A percentile compares a stretch with the other conserved stretches of the same genome.
These are phyloP conservation scores for Taiozyma onychis DNA, from an alignment of 1,139 yeast species.

Conservation along the genomic window DNA sequence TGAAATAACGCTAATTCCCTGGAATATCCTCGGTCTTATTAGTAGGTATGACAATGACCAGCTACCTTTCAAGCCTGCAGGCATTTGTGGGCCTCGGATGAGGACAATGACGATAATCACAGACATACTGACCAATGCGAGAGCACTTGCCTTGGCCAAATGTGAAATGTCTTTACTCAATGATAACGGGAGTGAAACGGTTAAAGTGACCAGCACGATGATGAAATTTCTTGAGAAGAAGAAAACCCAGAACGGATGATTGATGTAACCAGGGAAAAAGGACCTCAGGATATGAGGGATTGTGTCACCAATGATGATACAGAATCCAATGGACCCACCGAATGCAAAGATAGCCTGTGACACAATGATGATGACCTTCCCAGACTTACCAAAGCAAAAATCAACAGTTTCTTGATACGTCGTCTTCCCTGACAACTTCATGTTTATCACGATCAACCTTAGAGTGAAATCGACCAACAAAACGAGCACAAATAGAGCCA, in stretches of 20 bases:
- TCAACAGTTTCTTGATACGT: constrained; percentile 86
- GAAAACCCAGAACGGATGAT: constrained; percentile 39
- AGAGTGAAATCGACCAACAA: constrained; percentile 84
- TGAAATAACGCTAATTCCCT: constrained; percentile 86
- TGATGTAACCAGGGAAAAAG: constrained; percentile 47
- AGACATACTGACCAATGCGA: constrained; percentile 82
- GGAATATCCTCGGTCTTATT: constrained; percentile 64
- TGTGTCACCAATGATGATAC: constrained; percentile 92
- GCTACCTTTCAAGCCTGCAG: constrained; percentile 40
- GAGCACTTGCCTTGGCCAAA: constrained; percentile 80
- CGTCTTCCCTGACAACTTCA: constrained; percentile 67
- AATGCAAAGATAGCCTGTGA: constrained; percentile 88
- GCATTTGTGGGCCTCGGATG: constrained; percentile 63
- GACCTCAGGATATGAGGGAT: constrained; percentile 83
- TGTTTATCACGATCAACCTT: constrained; percentile 73
- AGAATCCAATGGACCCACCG: constrained; percentile 93
- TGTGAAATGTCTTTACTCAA: constrained; percentile 77
- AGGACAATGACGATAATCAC: constrained; percentile 72
- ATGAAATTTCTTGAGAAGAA: constrained; percentile 61
- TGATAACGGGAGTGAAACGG: constrained; percentile 79
- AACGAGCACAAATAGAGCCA: constrained; percentile 57
- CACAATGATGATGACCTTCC: constrained; percentile 59
- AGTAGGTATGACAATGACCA: constrained; percentile 46
- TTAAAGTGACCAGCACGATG: constrained; percentile 61
- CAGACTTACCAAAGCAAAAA: constrained; percentile 70